Base-by-base conservation (phyloP, 202 grass and related monocot genomes). In the Dendrocalamus latiflorus region DNA sequence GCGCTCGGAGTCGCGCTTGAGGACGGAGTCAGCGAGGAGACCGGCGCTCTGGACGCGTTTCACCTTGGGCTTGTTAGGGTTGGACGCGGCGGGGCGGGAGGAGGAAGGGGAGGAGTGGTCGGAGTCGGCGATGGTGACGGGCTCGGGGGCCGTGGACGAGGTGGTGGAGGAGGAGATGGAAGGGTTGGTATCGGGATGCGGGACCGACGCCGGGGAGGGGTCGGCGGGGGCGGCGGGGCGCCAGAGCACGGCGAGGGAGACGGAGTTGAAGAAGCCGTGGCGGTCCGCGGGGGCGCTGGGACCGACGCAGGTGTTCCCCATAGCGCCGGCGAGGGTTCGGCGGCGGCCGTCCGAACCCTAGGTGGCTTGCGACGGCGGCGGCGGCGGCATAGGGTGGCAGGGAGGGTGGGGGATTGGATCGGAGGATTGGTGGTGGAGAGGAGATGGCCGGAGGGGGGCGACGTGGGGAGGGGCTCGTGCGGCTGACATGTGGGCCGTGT, bases 31-130 rank as follows among this genome's bases (percentile, higher is more conserved):
- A 17, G 79, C 88, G 17, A 75, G 84, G 48, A 97, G 92, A 9
- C 95, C 95, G 24, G 91, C 95, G 82, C 95, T 98, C 65, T 92
- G 82, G 49, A 87, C 26, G 62, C 91, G 87, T 82, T 89, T 93
- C 66, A 95, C 86, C 67, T 87, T 85, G 57, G 86, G 80, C 45
- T 51, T 76, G 16, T 79, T 63, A 13, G 82, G 65, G 48, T 72
- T 53, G 59, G 71, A 65, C 14, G 79, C 53, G 33, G 39, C 33
- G 15, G 56, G 43, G 72, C 42, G 21, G 49, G 65, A n/a, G 39
- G 17, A 44, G 8, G 54, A 45, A 12, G n/a, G 54, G 20, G 69
- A 60, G 6, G 86, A 61, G 47, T 74, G 65, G 70, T 93, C 88
- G 25, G 71, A 78, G 33, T 86, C 85, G 60, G 51, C 37, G 88